Evolutionary conservation across 805 yeast species (phyloP).

Genomic region (Metschnikowia henanensis): DNA sequence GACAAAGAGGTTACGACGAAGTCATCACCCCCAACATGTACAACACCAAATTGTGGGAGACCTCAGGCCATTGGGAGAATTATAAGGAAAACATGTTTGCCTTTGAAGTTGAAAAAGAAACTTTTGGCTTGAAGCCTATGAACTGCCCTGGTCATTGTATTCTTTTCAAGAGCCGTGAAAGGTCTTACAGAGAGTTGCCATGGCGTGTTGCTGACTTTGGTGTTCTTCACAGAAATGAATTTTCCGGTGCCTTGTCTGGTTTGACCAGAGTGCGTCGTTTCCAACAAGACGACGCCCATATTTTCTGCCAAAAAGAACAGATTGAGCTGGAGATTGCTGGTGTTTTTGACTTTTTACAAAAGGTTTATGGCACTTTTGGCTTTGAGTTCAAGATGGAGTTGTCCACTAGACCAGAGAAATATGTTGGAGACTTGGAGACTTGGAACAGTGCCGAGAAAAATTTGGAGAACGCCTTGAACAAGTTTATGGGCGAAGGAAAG

Average conservation of each 20-base stretch:
- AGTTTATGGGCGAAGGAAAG: conserved; percentile 71
- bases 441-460: conserved; percentile 92
- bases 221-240: conserved; percentile 95
- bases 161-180: conserved; percentile 86
- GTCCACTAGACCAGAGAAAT: conserved; percentile 96
- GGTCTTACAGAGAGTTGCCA: conserved; percentile 96
- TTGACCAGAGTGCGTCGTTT: conserved; percentile 97
- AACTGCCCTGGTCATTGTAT: conserved; percentile 93
- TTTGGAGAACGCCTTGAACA: conserved; percentile 77
- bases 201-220: conserved; percentile 99
- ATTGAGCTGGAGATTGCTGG: conserved; percentile 82
- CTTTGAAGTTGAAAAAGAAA: conserved; percentile 95
- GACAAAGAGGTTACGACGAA: conserved; percentile 94
- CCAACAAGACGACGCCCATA: conserved; percentile 99
- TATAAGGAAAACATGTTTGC: conserved; percentile 97
- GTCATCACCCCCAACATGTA: conserved; percentile 99
- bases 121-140: conserved; percentile 93
- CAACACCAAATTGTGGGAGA: conserved; percentile 96
- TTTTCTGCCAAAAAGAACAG: conserved; percentile 92
- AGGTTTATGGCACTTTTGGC: conserved; percentile 88
- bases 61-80: conserved; percentile 98
- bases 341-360: conserved; percentile 82
- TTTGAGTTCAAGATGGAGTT: conserved; percentile 96
- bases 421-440: conserved; percentile 89
- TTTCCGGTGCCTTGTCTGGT: conserved; percentile 86